Base-by-base conservation (phyloP, 108 stramenopile species). In the Nitzschia palea region DNA sequence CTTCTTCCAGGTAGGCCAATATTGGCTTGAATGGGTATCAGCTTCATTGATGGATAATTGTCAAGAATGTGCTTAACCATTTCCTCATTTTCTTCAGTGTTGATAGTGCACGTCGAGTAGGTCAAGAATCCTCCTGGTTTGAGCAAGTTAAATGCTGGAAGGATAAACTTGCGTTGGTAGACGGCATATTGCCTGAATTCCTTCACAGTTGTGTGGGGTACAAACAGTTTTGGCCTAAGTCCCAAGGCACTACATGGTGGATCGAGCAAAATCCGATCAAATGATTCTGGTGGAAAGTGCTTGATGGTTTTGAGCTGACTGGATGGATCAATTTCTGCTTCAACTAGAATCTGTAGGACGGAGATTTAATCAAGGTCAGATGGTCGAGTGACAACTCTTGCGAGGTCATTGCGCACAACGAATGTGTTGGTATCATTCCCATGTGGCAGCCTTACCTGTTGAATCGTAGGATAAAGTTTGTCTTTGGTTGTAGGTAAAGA, bases 231-330 rank as follows among this genome's bases (percentile, higher is more conserved):
- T 12, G 90, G 90, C 22, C 87, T 76, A 10, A 91, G 76, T 6
- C 90, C 90, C 2, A 91, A 65, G 0, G 90, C 90, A 45, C 72
- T 76, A 58, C 90, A 91, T 2, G 90, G 90, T 23, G 87, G 90
- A 73, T 91, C 90, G 30, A 91, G 69, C 14, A 91, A 60, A 36
- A 91, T 85, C 15, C 76, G 67, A 75, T 91, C 90, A 67, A 91
- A 88, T 8, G 90, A 87, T 55, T 80, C 78, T 23, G 77, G 73
- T 9, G 71, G 69, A 47, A 91, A 91, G 1, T 70, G 73, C 9
- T 73, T 70, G 10, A 91, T 59, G 57, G 77, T 47, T 31, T 65
- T 55, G n/a, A 88, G 61, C 2, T 70, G 74, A 43, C 82, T 74
- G 25, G 61, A 70, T 51, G 51, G 65, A n/a, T 77, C 62, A 5